Evolutionary conservation across 73 alveolate species (phyloP).

Genomic region (Paramecium primaurelia): DNA sequence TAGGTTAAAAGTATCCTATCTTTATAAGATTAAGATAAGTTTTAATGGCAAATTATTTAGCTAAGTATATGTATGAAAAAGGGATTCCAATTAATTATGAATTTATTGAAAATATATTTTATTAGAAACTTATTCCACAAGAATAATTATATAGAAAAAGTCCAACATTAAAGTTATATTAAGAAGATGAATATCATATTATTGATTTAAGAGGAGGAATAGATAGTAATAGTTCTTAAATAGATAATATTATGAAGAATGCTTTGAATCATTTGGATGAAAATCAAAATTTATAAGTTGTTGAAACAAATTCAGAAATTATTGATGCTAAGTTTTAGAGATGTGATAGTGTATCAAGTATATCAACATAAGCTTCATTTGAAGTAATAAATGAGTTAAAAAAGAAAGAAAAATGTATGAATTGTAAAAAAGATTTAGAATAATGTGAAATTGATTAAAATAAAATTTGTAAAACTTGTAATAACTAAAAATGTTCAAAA

Average conservation of each 20-base stretch:
- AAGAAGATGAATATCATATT: background rate
- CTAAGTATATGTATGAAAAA: background rate
- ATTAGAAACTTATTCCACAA: background rate
- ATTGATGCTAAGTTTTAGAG: background rate
- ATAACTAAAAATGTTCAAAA: background rate
- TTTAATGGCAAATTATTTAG: background rate
- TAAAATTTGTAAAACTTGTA: background rate
- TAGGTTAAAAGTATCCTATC: background rate
- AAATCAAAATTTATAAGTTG: background rate
- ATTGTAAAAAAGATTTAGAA: background rate
- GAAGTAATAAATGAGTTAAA: background rate
- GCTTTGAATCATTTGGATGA: background rate
- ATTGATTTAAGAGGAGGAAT: background rate
- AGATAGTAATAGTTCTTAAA: background rate
- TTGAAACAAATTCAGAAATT: background rate
- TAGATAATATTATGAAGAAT: background rate
- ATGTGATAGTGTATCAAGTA: background rate
- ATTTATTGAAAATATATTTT: background rate
- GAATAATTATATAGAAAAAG: background rate
- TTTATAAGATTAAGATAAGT: too few species aligned
- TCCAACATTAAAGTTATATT: background rate
- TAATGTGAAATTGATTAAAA: background rate
- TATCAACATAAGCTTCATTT: background rate
- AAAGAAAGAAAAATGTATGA: background rate
- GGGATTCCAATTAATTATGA: background rate